These are phyloP conservation scores for Elongisporangium undulatum DNA, from an alignment of 352 stramenopile species.

Conservation along the genomic window DNA sequence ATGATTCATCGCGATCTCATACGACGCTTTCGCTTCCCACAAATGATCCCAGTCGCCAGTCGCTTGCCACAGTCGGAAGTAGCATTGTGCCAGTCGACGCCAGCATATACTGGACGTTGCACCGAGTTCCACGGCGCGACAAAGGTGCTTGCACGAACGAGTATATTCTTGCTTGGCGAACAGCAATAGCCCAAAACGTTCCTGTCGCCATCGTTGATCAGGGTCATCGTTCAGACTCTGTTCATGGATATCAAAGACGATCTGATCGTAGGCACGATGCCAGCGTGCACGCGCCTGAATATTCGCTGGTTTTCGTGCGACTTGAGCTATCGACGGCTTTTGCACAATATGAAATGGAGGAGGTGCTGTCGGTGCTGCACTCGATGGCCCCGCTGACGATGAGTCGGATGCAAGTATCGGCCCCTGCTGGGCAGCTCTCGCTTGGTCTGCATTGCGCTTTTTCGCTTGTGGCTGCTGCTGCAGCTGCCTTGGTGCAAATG, in stretches of 20 bases:
- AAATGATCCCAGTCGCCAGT: slow-evolving; percentile 53
- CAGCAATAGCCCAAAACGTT: slow-evolving; percentile 51
- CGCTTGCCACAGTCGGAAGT: slow-evolving; percentile 37
- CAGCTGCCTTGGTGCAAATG: not conserved
- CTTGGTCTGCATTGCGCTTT: not conserved
- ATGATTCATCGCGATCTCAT: slow-evolving; percentile 47
- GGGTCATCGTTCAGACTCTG: slow-evolving; percentile 52
- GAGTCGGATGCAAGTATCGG: not conserved
- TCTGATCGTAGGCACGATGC: slow-evolving; percentile 28
- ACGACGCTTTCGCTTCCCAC: slow-evolving; percentile 54
- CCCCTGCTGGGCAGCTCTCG: not conserved
- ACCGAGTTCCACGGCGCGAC: slow-evolving; percentile 44
- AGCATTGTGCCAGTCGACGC: slow-evolving; percentile 51
- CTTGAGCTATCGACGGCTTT: not conserved
- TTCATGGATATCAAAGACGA: slow-evolving; percentile 55
- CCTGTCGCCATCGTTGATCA: slow-evolving; percentile 59
- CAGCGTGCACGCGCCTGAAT: slow-evolving; percentile 23
- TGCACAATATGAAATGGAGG: not conserved
- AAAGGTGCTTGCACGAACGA: slow-evolving; percentile 38
- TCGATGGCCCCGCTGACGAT: not conserved
- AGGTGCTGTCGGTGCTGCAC: not conserved
- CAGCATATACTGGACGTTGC: slow-evolving; percentile 35
- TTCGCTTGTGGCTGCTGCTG: not conserved
- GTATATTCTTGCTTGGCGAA: slow-evolving; percentile 37
- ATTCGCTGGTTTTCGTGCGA: not conserved